These are phyloP conservation scores for Vinca minor DNA, from an alignment of 257 asterid species.

Conservation along the genomic window DNA sequence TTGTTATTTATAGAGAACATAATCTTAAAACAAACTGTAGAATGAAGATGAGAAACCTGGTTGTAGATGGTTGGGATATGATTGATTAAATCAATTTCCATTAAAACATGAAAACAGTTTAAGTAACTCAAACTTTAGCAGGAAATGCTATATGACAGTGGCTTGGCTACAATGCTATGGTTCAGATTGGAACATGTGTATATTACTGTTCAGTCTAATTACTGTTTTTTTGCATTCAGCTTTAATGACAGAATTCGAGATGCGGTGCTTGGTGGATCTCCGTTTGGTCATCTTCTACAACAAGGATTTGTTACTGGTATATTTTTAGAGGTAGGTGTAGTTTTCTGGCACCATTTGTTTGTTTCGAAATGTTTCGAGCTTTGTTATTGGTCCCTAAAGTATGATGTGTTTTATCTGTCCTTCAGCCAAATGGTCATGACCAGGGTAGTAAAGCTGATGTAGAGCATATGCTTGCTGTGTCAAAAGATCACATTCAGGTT, in stretches of 20 bases:
- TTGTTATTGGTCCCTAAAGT: not conserved
- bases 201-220: not conserved
- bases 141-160: too few species aligned
- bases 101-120: constrained; percentile 1
- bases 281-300: constrained; percentile 91
- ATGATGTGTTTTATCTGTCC: constrained; percentile 8
- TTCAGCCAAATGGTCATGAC: constrained; percentile 80
- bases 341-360: not conserved
- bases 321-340: constrained; percentile 60
- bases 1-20: not conserved
- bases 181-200: not conserved
- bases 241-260: constrained; percentile 95
- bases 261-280: constrained; percentile 93
- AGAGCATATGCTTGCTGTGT: constrained; percentile 53
- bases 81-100: not conserved
- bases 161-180: not conserved
- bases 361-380: constrained; percentile 1
- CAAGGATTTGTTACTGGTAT: constrained; percentile 92
- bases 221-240: constrained; percentile 33
- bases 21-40: not conserved
- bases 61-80: not conserved
- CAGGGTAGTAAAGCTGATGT: constrained; percentile 50
- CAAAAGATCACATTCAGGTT: constrained; percentile 92
- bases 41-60: not conserved
- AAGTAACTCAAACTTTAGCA: constrained; percentile 2